Percentiles rank a stretch among this genome's conserved stretches.
Conservation (phyloP, 306 rosid species). For the Fragaria ananassa region DNA sequence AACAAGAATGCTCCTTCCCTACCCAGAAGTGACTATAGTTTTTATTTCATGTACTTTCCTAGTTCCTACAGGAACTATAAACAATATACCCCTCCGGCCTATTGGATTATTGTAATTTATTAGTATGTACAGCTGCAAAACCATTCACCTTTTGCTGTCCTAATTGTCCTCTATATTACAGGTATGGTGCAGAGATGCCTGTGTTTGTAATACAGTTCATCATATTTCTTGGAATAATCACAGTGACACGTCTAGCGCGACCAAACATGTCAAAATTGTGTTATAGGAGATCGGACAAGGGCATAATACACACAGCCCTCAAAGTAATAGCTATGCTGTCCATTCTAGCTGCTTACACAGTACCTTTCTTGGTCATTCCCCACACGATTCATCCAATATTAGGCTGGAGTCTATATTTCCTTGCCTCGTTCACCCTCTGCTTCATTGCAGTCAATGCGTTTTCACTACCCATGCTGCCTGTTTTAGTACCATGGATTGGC, state of each 20-base stretch:
- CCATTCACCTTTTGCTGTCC: not conserved
- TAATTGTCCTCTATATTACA: constrained; percentile 19
- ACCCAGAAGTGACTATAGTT: not conserved
- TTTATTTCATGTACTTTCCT: not conserved
- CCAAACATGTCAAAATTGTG: constrained; percentile 72
- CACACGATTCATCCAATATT: constrained; percentile 75
- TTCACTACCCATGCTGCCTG: constrained; percentile 60
- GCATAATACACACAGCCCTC: constrained; percentile 48
- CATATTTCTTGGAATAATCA: constrained; percentile 53
- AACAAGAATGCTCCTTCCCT: not conserved
- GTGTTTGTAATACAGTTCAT: constrained; percentile 49
- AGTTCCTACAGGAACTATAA: not conserved
- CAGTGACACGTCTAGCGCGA: constrained; percentile 62
- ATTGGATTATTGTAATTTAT: not conserved
- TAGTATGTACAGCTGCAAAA: not conserved
- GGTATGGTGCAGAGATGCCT: constrained; percentile 71
- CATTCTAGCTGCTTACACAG: constrained; percentile 59
- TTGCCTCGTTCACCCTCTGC: constrained; percentile 62
- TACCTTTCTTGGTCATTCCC: constrained; percentile 71
- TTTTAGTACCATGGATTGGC: constrained; percentile 55
- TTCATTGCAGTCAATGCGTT: constrained; percentile 48
- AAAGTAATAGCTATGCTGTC: constrained; percentile 59
- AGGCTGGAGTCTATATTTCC: constrained; percentile 73
- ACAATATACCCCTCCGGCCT: not conserved
- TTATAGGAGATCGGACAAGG: constrained; percentile 64